Base-by-base conservation (phyloP, 352 stramenopile species). In the Phytophthora constricta region DNA sequence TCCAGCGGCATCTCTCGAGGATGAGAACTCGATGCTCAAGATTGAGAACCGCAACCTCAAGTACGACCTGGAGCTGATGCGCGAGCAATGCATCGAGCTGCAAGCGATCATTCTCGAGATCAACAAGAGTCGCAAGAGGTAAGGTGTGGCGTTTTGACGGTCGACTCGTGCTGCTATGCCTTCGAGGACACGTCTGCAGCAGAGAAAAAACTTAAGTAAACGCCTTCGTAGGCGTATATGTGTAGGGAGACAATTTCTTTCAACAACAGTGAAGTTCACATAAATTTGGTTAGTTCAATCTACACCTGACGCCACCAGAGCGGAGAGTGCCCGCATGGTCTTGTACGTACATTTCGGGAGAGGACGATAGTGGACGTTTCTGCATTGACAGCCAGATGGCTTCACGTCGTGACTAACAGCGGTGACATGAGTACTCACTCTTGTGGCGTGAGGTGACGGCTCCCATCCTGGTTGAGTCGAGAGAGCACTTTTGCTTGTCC, bases 51-150 rank as follows among this genome's bases (percentile, higher is more conserved):
- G 85, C 48, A 95, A 95, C 68, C 68, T 95, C 55, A 90, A 91
- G 67, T 95, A 93, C 76, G 87, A 95, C 57, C 68, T 95, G 5
- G 87, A 95, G 78, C 78, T 95, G 47, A 95, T 95, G 87, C 87
- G 87, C 27, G 87, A 95, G 69, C 87, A 95, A 74, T 95, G 87
- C 65, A 93, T 95, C 49, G 87, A 95, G 61, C 60, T 95, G 50
- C 87, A 95, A 52, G 80, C 87, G 51, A 95, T 95, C 68, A 95
- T 95, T 56, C 79, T 95, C 43, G 87, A 95, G 80, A 95, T 95
- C 72, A 93, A 95, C 84, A 92, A 92, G 74, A 93, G 87, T 64
- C 83, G 87, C 51, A 95, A 95, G 79, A 82, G 87, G 71, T 95
- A 87, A 66, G 58, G 28, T 46, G 48, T 19, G n/a, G n/a, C n/a